phyloP scores from a whole-genome alignment of 352 stramenopile genomes.

The Phytophthora palmivora region DNA sequence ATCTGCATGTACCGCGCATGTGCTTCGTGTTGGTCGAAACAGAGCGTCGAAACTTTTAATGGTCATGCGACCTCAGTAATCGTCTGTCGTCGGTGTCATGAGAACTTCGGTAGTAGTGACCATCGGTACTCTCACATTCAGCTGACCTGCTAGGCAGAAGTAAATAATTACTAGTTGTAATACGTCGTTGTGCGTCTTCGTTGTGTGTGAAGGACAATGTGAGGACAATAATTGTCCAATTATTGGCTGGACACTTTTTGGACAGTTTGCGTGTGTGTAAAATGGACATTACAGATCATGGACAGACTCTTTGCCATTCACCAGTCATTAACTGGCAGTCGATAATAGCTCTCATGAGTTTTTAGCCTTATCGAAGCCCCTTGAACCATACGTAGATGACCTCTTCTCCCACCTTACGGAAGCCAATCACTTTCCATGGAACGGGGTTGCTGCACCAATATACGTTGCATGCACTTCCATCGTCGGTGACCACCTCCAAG shows the following conservation, averaged over 20 bases:
- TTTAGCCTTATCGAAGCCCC: too few species aligned
- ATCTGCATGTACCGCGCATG: slow-evolving; percentile 57
- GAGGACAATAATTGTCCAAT: too few species aligned
- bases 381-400: too few species aligned
- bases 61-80: slow-evolving; percentile 38
- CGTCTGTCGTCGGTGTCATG: slow-evolving; percentile 50
- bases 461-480: slow-evolving; percentile 10
- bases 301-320: too few species aligned
- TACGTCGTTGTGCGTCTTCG: too few species aligned
- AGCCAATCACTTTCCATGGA: background rate
- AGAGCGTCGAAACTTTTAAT: slow-evolving; percentile 50
- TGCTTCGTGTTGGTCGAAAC: slow-evolving; percentile 43
- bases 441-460: background rate
- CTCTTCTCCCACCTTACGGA: background rate
- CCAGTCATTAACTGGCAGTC: too few species aligned
- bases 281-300: too few species aligned
- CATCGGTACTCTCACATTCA: slow-evolving; percentile 40
- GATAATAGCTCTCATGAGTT: background rate
- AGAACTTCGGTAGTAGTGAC: slow-evolving; percentile 48
- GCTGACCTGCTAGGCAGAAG: slow-evolving; percentile 4
- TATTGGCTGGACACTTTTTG: too few species aligned
- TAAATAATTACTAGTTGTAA: too few species aligned
- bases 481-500: background rate
- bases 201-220: too few species aligned
- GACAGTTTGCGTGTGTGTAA: too few species aligned